Base-by-base conservation (phyloP, 2,329 filamentous ascomycete genomes). In the Fusarium sp. region DNA sequence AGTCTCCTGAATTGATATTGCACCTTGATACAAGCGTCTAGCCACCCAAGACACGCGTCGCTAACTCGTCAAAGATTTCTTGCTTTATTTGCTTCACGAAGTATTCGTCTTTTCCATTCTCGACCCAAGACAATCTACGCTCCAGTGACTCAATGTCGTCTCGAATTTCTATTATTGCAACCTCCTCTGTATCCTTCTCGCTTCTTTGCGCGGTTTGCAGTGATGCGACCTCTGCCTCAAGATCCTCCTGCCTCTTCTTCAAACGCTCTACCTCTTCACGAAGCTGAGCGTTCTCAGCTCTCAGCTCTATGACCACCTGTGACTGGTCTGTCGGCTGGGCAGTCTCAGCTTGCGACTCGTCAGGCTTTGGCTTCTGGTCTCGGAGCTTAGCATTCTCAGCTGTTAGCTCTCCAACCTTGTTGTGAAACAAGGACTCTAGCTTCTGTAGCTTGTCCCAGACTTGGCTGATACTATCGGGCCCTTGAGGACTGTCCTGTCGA, bases 401-500 rank as follows among this genome's bases (percentile, higher is more conserved):
- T 12, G 10, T 36, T 14, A 24, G 22, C 58, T 57, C 58, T n/a
- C 15, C 48, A 5, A 61, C 28, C 26, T 41, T 57, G 7, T 1
- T 7, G 51, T 54, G 24, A 38, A 54, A 38, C 6, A 54, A 17
- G 14, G 48, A 57, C 15, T 56, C 58, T 4, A 56, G 48, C 49
- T 61, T 61, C 48, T 47, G 52, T 12, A 58, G 61, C 35, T 49
- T 45, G 12, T 56, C 61, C 52, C 61, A 58, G n/a, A 63, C 38
- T n/a, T 38, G 51, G 14, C 52, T 41, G 52, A 58, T 41, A 12
- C 31, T 55, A 2, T 39, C 51, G 8, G 20, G 33, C n/a, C 10
- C 9, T 39, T 44, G 49, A 2, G 18, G 35, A 18, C 59, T 47
- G 14, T 56, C 62, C 15, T 63, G 61, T 39, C 62, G 45, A 58